A percentile compares a stretch with the other conserved stretches of the same genome.
These are phyloP conservation scores for Metschnikowia picachoensis DNA, from an alignment of 805 yeast genomes.

Conservation along the genomic window DNA sequence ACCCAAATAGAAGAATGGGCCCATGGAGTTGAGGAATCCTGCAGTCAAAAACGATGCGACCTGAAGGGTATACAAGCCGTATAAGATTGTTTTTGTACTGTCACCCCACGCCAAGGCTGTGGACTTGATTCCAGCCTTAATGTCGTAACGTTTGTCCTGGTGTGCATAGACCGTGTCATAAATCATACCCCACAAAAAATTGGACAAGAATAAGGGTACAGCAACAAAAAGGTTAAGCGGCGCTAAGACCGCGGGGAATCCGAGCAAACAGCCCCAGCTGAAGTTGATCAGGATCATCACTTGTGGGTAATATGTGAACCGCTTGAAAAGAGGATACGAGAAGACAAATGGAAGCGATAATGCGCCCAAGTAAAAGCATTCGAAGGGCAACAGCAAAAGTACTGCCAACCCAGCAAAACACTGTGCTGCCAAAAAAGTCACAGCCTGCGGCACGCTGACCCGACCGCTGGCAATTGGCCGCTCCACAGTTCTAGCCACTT, in stretches of 20 bases:
- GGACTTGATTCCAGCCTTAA: slow-evolving; percentile 87
- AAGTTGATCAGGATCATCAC: slow-evolving; percentile 74
- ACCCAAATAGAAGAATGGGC: slow-evolving; percentile 76
- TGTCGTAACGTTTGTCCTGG: slow-evolving; percentile 88
- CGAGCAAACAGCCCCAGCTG: slow-evolving; percentile 91
- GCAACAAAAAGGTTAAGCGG: slow-evolving; percentile 69
- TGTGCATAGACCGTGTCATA: slow-evolving; percentile 97
- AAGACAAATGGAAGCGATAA: slow-evolving; percentile 74
- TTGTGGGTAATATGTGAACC: slow-evolving; percentile 96
- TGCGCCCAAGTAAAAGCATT: slow-evolving; percentile 81
- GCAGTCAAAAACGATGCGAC: slow-evolving; percentile 58
- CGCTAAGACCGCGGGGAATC: slow-evolving; percentile 94
- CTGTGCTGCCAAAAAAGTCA: slow-evolving; percentile 67
- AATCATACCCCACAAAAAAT: slow-evolving; percentile 89
- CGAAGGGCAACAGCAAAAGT: slow-evolving; percentile 66
- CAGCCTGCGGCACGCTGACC: slow-evolving; percentile 67
- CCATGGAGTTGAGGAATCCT: slow-evolving; percentile 75
- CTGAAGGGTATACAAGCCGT: slow-evolving; percentile 65
- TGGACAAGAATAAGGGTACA: slow-evolving; percentile 70
- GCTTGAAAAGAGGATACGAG: slow-evolving; percentile 87
- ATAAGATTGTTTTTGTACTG: slow-evolving; percentile 64
- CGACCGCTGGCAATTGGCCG: slow-evolving; percentile 93
- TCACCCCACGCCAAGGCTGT: slow-evolving; percentile 96
- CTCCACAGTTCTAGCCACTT: slow-evolving; percentile 83
- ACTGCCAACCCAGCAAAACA: slow-evolving; percentile 70